Evolutionary conservation across 2,329 filamentous ascomycete species (phyloP), one percentile per base, ranked within the genome.

Genomic region (Alternaria sp.): DNA sequence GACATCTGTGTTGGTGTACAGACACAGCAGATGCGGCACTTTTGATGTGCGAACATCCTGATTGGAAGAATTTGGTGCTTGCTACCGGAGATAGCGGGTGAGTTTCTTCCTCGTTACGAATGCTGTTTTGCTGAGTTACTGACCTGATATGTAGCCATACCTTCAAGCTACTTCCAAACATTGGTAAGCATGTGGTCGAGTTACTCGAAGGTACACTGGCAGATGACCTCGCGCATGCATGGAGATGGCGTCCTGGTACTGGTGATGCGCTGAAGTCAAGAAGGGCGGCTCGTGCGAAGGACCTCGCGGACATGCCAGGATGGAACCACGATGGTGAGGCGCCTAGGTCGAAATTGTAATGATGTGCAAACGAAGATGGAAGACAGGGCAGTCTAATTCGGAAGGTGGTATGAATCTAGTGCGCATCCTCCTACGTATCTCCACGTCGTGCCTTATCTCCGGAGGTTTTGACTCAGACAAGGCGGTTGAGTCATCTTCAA

Each of bases 1-100:
- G 80, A 69, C 77, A 83, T 6, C 65, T 86, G 6, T 86, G 83
- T 77, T 90, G 88, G 87, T 88, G 90, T 73, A 86, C 86, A 49
- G 85, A 88, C 57, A 89, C 87, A 3, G 86, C 87, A 2, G 87
- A 86, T 54, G 87, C 90, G 71, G 87, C 90, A 69, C 86, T 89
- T 66, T 80, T 90, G 63, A 86, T 91, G 65, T 84, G 85, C 12
- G 77, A 76, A 54, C 83, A 86, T 72, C 84, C 87, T 6, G 74
- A 80, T 11, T 83, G 82, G 80, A 83, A 80, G 67, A 83, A 84
- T 59, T 80, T 84, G 52, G 75, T 83, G 19, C 64, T 84, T n/a
- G 82, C 82, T 1, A 83, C 82, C 0, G 83, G 83, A 0, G 82
- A 84, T 30, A 84, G 82, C 67, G 83, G 82, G 81, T 82, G 69